These are phyloP conservation scores for Saprolegnia parasitica DNA, from an alignment of 352 stramenopile genomes.

Conservation along the genomic window DNA sequence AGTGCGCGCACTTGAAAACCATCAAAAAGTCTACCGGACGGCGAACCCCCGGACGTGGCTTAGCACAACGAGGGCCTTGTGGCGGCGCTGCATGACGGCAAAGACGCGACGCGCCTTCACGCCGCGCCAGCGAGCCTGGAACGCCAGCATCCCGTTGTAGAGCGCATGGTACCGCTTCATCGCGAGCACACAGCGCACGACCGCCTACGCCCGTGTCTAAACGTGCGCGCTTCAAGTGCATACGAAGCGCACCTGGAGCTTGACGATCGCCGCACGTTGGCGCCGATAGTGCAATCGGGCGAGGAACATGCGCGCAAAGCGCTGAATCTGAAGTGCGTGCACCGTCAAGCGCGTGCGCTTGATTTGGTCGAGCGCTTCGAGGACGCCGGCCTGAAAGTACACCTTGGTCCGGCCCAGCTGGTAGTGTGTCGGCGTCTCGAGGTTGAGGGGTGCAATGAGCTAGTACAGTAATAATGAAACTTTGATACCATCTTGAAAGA, in stretches of 20 bases:
- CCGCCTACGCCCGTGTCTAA: slow-evolving; percentile 33
- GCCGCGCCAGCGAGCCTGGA: slow-evolving; percentile 73
- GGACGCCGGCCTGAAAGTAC: slow-evolving; percentile 79
- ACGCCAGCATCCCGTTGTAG: slow-evolving; percentile 48
- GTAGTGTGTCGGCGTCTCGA: slow-evolving; percentile 65
- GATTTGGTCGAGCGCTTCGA: slow-evolving; percentile 81
- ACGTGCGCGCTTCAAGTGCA: no score
- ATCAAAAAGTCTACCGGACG: slow-evolving; percentile 72
- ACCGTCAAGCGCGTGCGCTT: slow-evolving; percentile 80
- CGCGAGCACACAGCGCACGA: slow-evolving; percentile 71
- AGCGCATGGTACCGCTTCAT: slow-evolving; percentile 84
- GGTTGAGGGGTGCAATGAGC: slow-evolving; percentile 74
- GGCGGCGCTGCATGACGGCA: slow-evolving; percentile 61
- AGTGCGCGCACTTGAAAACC: slow-evolving; percentile 47
- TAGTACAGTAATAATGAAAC: slow-evolving; percentile 75
- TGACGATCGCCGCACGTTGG: slow-evolving; percentile 70
- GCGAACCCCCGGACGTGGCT: slow-evolving; percentile 76
- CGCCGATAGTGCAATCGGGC: slow-evolving; percentile 65
- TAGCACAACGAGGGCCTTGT: slow-evolving; percentile 62
- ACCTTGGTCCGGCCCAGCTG: slow-evolving; percentile 81
- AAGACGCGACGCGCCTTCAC: slow-evolving; percentile 56
- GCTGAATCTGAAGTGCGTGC: slow-evolving; percentile 69
- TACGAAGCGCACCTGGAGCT: slow-evolving; percentile 40
- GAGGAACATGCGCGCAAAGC: slow-evolving; percentile 41
- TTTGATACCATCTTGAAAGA: slow-evolving; percentile 22